phyloP scores from a whole-genome alignment of 768 basidiomycete species.

The Rhodocollybia butyracea region DNA sequence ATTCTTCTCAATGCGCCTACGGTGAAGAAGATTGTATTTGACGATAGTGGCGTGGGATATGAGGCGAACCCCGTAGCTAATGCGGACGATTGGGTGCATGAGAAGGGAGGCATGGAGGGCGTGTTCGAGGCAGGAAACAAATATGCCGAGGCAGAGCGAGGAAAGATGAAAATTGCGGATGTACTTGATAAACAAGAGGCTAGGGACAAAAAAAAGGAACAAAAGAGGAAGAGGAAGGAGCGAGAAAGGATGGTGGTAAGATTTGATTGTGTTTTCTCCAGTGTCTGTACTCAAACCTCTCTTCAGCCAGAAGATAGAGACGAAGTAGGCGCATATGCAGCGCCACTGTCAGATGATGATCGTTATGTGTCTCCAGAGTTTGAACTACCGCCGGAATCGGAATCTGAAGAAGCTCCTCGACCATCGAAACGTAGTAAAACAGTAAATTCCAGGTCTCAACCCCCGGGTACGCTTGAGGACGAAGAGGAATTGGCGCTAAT shows the following conservation, averaged over 20 bases:
- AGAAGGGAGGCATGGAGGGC: slow-evolving; percentile 59
- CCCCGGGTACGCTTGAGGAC: slow-evolving; percentile 35
- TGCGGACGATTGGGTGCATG: slow-evolving; percentile 66
- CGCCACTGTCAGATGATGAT: slow-evolving; percentile 45
- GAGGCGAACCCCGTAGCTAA: slow-evolving; percentile 82
- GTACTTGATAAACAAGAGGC: slow-evolving; percentile 78
- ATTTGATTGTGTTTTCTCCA: slow-evolving; percentile 1
- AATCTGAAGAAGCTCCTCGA: slow-evolving; percentile 27
- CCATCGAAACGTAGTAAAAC: slow-evolving; percentile 26
- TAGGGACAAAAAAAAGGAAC: slow-evolving; percentile 85
- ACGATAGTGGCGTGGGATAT: slow-evolving; percentile 80
- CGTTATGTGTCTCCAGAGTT: slow-evolving; percentile 75
- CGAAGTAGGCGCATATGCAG: slow-evolving; percentile 31
- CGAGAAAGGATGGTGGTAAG: slow-evolving; percentile 45
- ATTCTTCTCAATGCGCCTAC: slow-evolving; percentile 57
- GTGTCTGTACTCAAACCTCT: slow-evolving; percentile 6
- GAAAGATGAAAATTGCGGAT: slow-evolving; percentile 68
- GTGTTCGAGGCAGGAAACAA: slow-evolving; percentile 61
- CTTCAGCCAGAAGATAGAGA: slow-evolving; percentile 22
- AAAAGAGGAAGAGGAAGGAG: slow-evolving; percentile 90
- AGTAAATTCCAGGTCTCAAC: slow-evolving; percentile 14
- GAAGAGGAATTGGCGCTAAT: slow-evolving; percentile 66
- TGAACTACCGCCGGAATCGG: slow-evolving; percentile 43
- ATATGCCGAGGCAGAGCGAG: slow-evolving; percentile 74
- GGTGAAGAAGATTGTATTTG: slow-evolving; percentile 80